Evolutionary conservation across 2,329 filamentous ascomycete species (phyloP).

Genomic region (Polychaeton citri): DNA sequence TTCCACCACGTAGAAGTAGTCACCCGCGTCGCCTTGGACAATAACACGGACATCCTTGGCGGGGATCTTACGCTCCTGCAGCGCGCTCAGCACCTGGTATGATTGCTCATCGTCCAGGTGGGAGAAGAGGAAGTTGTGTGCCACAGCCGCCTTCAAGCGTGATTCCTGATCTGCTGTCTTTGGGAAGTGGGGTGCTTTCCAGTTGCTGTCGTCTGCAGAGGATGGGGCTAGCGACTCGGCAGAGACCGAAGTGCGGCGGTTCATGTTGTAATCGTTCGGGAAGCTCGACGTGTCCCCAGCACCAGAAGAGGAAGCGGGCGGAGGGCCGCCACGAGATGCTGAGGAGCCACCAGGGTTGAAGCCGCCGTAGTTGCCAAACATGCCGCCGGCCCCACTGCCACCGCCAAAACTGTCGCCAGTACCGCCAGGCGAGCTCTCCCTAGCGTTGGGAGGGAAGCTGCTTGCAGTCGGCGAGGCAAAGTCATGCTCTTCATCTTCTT

Average conservation of each 20-base stretch:
- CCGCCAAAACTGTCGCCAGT: conserved; percentile 15
- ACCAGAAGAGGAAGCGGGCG: conserved; percentile 28
- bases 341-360: conserved; percentile 7
- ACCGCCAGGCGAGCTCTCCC: conserved; percentile 35
- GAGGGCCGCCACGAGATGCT: conserved; percentile 21
- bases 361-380: conserved; percentile 24
- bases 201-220: conserved; percentile 71
- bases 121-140: conserved; percentile 84
- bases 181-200: conserved; percentile 72
- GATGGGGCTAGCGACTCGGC: conserved; percentile 91
- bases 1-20: conserved; percentile 97
- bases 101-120: conserved; percentile 92
- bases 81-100: conserved; percentile 70
- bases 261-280: conserved; percentile 87
- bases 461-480: conserved; percentile 58
- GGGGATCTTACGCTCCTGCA: conserved; percentile 91
- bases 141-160: conserved; percentile 68
- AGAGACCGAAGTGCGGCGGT: conserved; percentile 86
- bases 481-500: conserved; percentile 66
- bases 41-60: conserved; percentile 87
- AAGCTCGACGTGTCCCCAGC: conserved; percentile 52
- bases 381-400: conserved; percentile 5
- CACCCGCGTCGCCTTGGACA: conserved; percentile 84
- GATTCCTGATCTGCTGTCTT: conserved; percentile 72
- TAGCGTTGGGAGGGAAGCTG: conserved; percentile 30